A percentile compares a stretch with the other conserved stretches of the same genome.
Evolutionary conservation across 129 eudicot genomes (phyloP).

Genomic region (Ambrosia artemisiifolia): DNA sequence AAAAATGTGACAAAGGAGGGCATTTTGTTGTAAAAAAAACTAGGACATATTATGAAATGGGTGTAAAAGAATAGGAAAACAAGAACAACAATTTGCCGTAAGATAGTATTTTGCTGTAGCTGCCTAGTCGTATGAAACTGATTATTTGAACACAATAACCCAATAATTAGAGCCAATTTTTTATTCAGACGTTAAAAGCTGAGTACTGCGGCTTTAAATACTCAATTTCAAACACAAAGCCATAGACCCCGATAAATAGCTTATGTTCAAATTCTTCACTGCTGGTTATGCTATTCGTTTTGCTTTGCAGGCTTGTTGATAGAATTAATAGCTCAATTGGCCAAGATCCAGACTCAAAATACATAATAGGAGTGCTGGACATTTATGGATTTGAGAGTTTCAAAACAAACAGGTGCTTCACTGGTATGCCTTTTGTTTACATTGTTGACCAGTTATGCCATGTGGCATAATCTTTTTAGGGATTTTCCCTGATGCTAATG

Average conservation of each 20-base stretch:
- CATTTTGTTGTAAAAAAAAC: neutral
- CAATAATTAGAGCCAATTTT: neutral
- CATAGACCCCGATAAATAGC: neutral
- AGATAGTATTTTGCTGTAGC: neutral
- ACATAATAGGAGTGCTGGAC: slow-evolving; percentile 91
- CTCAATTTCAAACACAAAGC: neutral
- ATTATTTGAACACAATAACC: neutral
- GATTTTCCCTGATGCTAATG: slow-evolving; percentile 6
- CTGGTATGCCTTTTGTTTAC: slow-evolving; percentile 75
- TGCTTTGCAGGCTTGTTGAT: slow-evolving; percentile 84
- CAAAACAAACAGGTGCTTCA: slow-evolving; percentile 99
- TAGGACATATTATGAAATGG: neutral
- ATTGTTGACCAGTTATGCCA: slow-evolving; percentile 33
- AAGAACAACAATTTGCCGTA: neutral
- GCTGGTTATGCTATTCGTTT: slow-evolving; percentile 3
- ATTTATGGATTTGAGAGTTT: slow-evolving; percentile 98
- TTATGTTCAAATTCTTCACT: neutral
- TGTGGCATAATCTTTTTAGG: slow-evolving; percentile 19
- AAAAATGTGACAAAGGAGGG: neutral
- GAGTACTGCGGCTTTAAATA: neutral
- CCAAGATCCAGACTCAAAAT: slow-evolving; percentile 82
- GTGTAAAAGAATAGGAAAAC: neutral
- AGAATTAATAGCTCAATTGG: slow-evolving; percentile 91
- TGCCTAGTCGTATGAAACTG: neutral
- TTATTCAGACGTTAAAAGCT: neutral